Base-by-base conservation (phyloP, 345 rosid genomes). In the Melaleuca quinquenervia region DNA sequence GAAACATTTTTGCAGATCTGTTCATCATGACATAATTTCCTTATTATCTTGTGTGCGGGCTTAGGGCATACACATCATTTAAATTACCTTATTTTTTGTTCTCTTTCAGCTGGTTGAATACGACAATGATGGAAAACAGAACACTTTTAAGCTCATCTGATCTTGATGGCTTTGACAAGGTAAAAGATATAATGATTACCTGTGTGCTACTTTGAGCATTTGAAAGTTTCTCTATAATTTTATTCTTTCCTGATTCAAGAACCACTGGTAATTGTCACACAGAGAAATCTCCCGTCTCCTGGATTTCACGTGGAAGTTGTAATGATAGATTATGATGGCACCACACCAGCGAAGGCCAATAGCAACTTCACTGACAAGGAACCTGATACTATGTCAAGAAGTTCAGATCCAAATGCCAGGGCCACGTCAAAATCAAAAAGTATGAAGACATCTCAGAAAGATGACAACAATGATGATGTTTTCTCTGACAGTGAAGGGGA, bases 161-260 rank as follows among this genome's bases (percentile, higher is more conserved):
- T 82, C 91, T 96, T 32, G 99, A 97, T 89, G 98, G 96, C 87
- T 97, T 96, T 74, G 96, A 95, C 85, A 96, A 97, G 96, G 99
- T 94, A 90, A 91, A 89, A 58, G 85, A 22, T 36, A 52, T 29
- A 53, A 29, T 82, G 32, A 44, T 41, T 49, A 6, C 29, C 5
- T 16, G 44, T 49, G 29, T 78, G 48, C 36, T 50, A 3, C 15
- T 54, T 58, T 51, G 9, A 60, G 85, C 49, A 55, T 64, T 20
- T 50, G 49, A 16, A 29, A 27, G 50, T 16, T 82, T 82, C 84
- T 51, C 26, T 24, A 32, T 84, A 32, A 36, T 20, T 53, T 70
- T 32, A 10, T 44, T 53, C 12, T 27, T 41, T 20, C 22, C 78
- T 82, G 82, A 27, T n/a, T 29, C 64, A 78, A 41, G n/a, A 62